Evolutionary conservation across 371 early-diverging fungal genomes (phyloP), one percentile per base, ranked within the genome.

Genomic region (Lichtheimia corymbifera): DNA sequence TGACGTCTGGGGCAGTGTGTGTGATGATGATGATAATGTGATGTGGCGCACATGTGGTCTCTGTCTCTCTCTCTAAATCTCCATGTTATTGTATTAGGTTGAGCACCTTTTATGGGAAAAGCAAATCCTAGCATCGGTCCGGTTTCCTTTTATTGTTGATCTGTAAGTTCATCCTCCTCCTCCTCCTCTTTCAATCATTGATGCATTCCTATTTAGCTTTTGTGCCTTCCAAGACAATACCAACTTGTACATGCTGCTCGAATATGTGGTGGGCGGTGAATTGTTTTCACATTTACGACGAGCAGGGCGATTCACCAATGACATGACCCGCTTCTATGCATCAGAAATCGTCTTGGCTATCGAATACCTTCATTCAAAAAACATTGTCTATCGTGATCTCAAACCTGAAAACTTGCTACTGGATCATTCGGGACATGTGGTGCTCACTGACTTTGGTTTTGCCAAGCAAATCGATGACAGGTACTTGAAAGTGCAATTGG

Each of bases 391-490:
- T 80, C 88, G 98, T 24, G 98, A 97, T 76, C 73, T 98, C 50
- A 95, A 97, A 70, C 98, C 98, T 12, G 97, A 98, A 63, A 96
- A 97, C 67, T 70, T 95, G 40, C 77, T 99, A 41, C 76, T 99
- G 53, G 97, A 95, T 65, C 77, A 83, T 9, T 64, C 82, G 42
- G 99, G 99, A 3, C 96, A 99, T 71, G 88, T 99, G 63, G 97
- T 97, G 75, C 92, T 99, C 50, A 94, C 98, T 5, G 99, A 99
- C 79, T 99, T 99, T 85, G 99, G 99, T 1, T 99, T 99, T 85
- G 97, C 99, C 40, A 98, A 97, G 68, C 76, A 82, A 30, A 86
- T 92, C 27, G 66, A 78, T 3, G 89, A 87, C 44, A 35, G 35
- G 35, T 35, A 35, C 11, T 2, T 28, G 9, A 5, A 35, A 9